Percentiles rank a stretch among this genome's conserved stretches.
phyloP scores from a whole-genome alignment of 495 filamentous ascomycete species.

The Glarea lozoyensis region DNA sequence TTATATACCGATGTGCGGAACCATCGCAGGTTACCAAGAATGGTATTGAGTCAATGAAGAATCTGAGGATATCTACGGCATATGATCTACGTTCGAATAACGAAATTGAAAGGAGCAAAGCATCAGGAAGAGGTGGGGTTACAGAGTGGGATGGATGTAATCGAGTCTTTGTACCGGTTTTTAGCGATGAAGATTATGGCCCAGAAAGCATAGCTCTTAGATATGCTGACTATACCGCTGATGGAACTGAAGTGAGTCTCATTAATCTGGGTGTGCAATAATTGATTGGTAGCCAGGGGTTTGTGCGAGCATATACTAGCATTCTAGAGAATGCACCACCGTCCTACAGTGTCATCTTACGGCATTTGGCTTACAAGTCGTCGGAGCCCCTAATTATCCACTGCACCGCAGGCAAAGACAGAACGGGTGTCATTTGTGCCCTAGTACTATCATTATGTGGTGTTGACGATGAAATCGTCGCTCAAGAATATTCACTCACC shows the following conservation, averaged over 20 bases:
- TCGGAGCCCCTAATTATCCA: slow-evolving; percentile 40
- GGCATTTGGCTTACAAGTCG: slow-evolving; percentile 19
- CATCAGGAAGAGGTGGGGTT: slow-evolving; percentile 18
- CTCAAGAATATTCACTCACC: slow-evolving; percentile 54
- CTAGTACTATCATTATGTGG: slow-evolving; percentile 49
- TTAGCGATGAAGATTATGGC: slow-evolving; percentile 45
- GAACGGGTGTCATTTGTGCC: slow-evolving; percentile 55
- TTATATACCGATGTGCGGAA: slow-evolving; percentile 52
- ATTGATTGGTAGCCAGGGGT: slow-evolving; percentile 15
- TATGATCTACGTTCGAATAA: slow-evolving; percentile 55
- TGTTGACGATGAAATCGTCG: slow-evolving; percentile 44
- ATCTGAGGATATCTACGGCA: slow-evolving; percentile 48
- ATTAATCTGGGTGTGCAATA: background rate
- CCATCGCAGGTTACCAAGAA: slow-evolving; percentile 40
- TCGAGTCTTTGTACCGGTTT: slow-evolving; percentile 48
- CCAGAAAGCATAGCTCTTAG: slow-evolving; percentile 41
- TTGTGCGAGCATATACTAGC: slow-evolving; percentile 17
- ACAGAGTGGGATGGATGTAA: slow-evolving; percentile 40
- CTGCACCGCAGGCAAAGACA: slow-evolving; percentile 56
- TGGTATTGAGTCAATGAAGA: slow-evolving; percentile 40
- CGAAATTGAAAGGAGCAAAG: slow-evolving; percentile 34
- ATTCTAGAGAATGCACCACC: slow-evolving; percentile 18
- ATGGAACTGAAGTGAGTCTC: slow-evolving; percentile 30
- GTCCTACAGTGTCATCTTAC: slow-evolving; percentile 19
- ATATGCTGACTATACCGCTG: slow-evolving; percentile 34